phyloP scores from a whole-genome alignment of 768 basidiomycete species.

The Lactarius akahatsu region DNA sequence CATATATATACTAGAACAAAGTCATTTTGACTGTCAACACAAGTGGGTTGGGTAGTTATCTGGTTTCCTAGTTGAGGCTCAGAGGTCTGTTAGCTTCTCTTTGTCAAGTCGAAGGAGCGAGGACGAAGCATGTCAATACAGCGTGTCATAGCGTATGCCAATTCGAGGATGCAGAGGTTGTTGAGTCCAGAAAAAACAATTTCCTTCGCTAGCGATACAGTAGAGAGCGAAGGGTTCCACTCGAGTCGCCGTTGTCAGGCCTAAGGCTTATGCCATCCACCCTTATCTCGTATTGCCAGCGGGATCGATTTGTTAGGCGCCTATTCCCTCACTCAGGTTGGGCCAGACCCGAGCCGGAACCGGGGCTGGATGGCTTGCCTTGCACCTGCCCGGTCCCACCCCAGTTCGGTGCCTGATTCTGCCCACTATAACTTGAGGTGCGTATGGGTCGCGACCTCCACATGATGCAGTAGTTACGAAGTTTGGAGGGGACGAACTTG shows the following conservation, averaged over 20 bases:
- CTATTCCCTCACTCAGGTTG: neutral
- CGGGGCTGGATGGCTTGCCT: neutral
- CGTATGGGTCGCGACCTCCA: no score
- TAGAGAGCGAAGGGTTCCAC: neutral
- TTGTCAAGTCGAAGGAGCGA: slow-evolving; percentile 4
- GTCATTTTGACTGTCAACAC: neutral
- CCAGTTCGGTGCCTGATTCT: neutral
- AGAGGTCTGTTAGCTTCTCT: neutral
- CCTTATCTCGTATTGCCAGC: neutral
- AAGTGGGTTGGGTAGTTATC: neutral
- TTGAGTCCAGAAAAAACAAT: neutral
- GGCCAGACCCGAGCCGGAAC: neutral
- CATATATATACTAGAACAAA: neutral
- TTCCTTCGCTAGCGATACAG: neutral
- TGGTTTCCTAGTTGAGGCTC: neutral
- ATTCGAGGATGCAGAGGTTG: neutral
- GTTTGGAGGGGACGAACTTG: no score
- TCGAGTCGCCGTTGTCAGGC: no score
- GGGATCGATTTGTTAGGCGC: slow-evolving; percentile 1
- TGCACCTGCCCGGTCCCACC: neutral
- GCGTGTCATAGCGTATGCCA: neutral
- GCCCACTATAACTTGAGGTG: neutral
- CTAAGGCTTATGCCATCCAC: neutral
- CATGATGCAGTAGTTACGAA: no score
- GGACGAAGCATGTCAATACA: neutral